Conservation (phyloP, 78 protist species). For the Polysphondylium violaceum region DNA sequence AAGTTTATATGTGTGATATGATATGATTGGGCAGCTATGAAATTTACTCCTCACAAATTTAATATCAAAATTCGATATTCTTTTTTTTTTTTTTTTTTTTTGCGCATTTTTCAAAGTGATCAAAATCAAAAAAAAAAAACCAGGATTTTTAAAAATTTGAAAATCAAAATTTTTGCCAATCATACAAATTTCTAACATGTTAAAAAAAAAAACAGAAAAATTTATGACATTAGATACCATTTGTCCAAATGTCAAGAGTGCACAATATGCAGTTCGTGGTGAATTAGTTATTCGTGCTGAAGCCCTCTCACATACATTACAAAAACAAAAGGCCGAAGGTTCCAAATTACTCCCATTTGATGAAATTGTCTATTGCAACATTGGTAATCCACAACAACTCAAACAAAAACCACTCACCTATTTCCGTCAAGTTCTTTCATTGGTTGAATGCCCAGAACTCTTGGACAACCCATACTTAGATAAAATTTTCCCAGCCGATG, state of each 20-base stretch:
- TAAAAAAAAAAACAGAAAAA: slow-evolving; percentile 15
- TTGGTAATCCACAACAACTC: slow-evolving; percentile 99
- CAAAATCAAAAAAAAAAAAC: too few relatives aligned
- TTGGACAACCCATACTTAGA: slow-evolving; percentile 22
- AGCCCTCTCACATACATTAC: slow-evolving; percentile 21
- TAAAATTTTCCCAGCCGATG: slow-evolving; percentile 90
- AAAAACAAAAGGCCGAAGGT: slow-evolving; percentile 42
- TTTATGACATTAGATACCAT: slow-evolving; percentile 78
- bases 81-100: too few relatives aligned
- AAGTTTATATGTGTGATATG: too few relatives aligned
- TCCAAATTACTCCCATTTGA: slow-evolving; percentile 82
- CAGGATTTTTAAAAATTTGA: too few relatives aligned
- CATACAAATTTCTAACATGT: too few relatives aligned
- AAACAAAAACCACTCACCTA: slow-evolving; percentile 97
- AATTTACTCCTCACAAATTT: too few relatives aligned
- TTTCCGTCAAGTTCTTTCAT: slow-evolving; percentile 93
- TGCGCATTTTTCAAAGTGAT: too few relatives aligned
- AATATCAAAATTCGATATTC: too few relatives aligned
- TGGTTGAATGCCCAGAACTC: slow-evolving; percentile 78
- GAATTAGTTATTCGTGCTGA: slow-evolving; percentile 86
- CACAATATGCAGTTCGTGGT: slow-evolving; percentile 93
- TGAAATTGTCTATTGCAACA: slow-evolving; percentile 97
- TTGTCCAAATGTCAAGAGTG: slow-evolving; percentile 75
- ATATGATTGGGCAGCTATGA: too few relatives aligned
- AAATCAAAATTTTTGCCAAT: too few relatives aligned